phyloP scores from a whole-genome alignment of 2,329 filamentous ascomycete genomes.

The Emergomyces orientalis region DNA sequence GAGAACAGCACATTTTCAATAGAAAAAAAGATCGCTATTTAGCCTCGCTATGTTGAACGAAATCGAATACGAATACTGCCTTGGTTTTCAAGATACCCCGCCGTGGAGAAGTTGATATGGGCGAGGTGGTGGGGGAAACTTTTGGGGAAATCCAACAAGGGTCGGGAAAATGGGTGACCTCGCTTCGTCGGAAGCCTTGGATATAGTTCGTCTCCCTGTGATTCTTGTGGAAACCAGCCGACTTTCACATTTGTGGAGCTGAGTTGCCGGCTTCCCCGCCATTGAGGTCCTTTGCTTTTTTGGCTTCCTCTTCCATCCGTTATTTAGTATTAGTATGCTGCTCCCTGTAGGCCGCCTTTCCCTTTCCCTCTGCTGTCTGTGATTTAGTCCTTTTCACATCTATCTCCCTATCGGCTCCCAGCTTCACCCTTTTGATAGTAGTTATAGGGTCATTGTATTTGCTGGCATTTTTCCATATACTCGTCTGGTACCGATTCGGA shows the following conservation, averaged over 20 bases:
- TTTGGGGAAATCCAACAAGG: no score
- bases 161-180: no score
- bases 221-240: background rate
- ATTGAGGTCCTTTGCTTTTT: no score
- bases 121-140: no score
- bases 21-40: background rate
- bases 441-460: background rate
- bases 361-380: background rate
- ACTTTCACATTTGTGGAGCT: background rate
- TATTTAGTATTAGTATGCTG: background rate
- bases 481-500: background rate
- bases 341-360: background rate
- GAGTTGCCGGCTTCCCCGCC: background rate
- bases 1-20: no score
- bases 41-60: background rate
- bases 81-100: no score
- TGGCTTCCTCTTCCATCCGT: background rate
- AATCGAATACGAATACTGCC: background rate
- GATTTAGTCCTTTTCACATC: no score
- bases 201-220: background rate
- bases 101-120: no score
- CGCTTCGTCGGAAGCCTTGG: background rate
- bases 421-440: background rate
- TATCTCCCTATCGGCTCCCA: background rate
- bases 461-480: background rate